Evolutionary conservation across 2,329 filamentous ascomycete species (phyloP), one percentile per base, ranked within the genome.

Genomic region (Ceratocystis harringtonii): DNA sequence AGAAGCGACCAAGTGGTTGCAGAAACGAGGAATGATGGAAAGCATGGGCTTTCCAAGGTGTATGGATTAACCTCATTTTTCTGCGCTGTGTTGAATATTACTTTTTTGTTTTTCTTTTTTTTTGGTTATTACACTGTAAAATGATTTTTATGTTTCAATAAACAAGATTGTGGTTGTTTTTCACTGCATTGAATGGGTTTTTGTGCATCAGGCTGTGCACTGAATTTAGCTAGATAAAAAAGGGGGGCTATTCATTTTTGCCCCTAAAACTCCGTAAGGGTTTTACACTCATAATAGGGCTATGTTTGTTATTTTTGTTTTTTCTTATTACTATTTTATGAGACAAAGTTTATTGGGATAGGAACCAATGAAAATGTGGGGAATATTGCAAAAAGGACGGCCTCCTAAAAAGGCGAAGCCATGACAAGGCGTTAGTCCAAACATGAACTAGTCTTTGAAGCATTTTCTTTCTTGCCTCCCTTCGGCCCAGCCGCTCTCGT

Each of bases 11-110:
- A 58, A 58, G 55, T 58, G 55, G 55, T 43, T 44, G 60, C 60
- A 19, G 30, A 41, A 43, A 45, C n/a, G 60, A 22, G 25, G 32
- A 44, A 43, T 25, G 28, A 19, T 12, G 28, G 30, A 19, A 25
- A 41, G 32, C 22, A 52, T 41, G n/a, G 60, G 25, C n/a, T 44
- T 10, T 62, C n/a, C 17, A 60, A 12, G 41, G 63, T 64, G 32
- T 48, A 48, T 64, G 32, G 36, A 64, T 64, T 60, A 52, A 52
- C 52, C 66, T 52, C 45, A 60, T 19, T 41, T 62, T 64, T 25
- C 61, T 57, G 61, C 41, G 52, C 50, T 65, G 60, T 68, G 65
- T 64, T 65, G 55, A 67, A 68, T 67, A 57, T 68, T 43, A 41
- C 43, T 61, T 68, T 67, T 10, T 44, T 60, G 48, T 36, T 48